phyloP scores from a whole-genome alignment of 768 basidiomycete genomes.

The Coprinopsis sp. region DNA sequence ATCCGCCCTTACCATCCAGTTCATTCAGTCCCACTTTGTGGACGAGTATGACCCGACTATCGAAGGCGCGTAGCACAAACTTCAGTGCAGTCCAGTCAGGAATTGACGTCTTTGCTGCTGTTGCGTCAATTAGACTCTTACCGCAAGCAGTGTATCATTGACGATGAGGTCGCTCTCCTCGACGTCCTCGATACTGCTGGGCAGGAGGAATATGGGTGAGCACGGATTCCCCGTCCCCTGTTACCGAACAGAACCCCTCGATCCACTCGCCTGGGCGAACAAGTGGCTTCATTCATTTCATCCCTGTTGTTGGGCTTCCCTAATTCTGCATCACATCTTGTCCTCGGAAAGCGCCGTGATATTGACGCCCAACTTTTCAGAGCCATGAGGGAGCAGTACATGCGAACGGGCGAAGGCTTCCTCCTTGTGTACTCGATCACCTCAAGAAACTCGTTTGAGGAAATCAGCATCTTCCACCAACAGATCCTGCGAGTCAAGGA shows the following conservation, averaged over 20 bases:
- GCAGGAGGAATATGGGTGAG: constrained; percentile 96
- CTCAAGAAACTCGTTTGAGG: constrained; percentile 95
- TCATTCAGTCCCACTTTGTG: constrained; percentile 93
- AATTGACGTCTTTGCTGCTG: too few species aligned
- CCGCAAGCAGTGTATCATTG: constrained; percentile 94
- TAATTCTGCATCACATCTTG: constrained; percentile 1
- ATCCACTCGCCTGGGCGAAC: constrained; percentile 20
- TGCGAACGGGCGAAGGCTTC: constrained; percentile 98
- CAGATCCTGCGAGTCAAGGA: constrained; percentile 97
- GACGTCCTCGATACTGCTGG: constrained; percentile 98
- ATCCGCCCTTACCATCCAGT: constrained; percentile 95
- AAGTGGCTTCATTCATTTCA: too few species aligned
- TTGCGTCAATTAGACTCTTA: too few species aligned
- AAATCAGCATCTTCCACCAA: constrained; percentile 93
- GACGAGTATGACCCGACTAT: constrained; percentile 95
- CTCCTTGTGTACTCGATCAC: constrained; percentile 97
- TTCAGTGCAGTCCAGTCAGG: too few species aligned
- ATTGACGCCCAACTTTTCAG: constrained; percentile 34
- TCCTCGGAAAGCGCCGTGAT: constrained; percentile 6
- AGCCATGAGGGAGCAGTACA: constrained; percentile 99
- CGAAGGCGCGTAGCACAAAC: constrained; percentile 53
- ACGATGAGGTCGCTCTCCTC: constrained; percentile 96
- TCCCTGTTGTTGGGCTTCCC: too few species aligned
- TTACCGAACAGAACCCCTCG: background rate
- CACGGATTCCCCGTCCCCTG: constrained; percentile 16